Percentiles rank a stretch among this genome's conserved stretches.
Conservation (phyloP, 2,329 filamentous ascomycete genomes). For the Grosmannia serpens region DNA sequence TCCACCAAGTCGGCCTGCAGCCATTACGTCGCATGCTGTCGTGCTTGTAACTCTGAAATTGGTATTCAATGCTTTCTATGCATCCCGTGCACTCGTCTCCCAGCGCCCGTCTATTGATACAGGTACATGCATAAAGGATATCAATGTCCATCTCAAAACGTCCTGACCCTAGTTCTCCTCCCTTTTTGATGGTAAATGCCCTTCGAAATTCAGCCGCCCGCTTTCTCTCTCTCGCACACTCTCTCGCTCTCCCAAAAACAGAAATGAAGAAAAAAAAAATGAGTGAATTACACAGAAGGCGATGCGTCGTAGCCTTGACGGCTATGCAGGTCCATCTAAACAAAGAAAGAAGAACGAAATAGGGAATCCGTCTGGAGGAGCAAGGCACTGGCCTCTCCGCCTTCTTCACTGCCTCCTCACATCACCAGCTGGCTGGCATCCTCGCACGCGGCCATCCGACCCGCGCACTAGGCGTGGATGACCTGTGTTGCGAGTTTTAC, state of each 20-base stretch:
- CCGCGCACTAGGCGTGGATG: neutral
- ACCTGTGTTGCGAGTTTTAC: neutral
- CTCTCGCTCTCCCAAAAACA: neutral
- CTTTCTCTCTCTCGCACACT: neutral
- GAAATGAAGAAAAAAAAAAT: neutral
- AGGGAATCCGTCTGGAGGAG: neutral
- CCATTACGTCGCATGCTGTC: neutral
- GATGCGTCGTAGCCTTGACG: neutral
- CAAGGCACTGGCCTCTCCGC: neutral
- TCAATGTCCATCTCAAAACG: neutral
- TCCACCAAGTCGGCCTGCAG: neutral
- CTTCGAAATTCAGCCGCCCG: neutral
- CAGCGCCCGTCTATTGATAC: neutral
- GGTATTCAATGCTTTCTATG: neutral
- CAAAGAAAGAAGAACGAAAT: neutral
- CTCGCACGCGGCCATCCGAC: neutral
- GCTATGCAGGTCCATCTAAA: neutral
- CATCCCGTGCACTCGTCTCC: neutral
- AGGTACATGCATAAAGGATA: slow-evolving; percentile 1
- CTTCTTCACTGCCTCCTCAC: neutral
- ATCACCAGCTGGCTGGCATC: neutral
- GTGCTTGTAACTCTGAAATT: neutral
- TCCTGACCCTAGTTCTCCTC: neutral
- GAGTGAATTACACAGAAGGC: neutral
- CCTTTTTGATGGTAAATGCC: neutral